A percentile compares a stretch with the other conserved stretches of the same genome.
Conservation (phyloP, 1,284 basidiomycete genomes). For the Ceratobasidium sp. region DNA sequence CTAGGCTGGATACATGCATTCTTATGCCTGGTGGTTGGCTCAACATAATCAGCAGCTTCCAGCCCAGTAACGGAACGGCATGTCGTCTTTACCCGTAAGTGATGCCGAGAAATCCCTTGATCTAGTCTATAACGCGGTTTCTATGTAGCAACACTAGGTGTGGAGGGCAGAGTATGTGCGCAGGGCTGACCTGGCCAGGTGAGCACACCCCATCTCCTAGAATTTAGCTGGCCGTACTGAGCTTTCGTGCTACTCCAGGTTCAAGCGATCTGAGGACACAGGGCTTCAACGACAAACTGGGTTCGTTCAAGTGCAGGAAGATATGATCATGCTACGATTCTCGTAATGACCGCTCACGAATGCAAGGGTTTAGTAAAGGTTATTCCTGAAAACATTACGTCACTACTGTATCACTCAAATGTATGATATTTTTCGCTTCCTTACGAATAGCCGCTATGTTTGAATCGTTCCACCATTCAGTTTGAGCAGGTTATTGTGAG, state of each 20-base stretch:
- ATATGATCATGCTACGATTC: not conserved
- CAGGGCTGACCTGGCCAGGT: not conserved
- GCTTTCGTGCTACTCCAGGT: not conserved
- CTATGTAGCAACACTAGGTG: not conserved
- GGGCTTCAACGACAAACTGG: constrained; percentile 6
- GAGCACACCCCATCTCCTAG: not conserved
- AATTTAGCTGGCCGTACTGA: not conserved
- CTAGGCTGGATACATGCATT: constrained; percentile 1
- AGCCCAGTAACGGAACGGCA: constrained; percentile 2
- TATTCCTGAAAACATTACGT: not conserved
- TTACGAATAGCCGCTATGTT: no score
- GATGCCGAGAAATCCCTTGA: no score
- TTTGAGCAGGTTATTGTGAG: no score
- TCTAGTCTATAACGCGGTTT: not conserved
- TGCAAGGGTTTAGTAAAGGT: not conserved
- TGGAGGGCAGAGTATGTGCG: constrained; percentile 6
- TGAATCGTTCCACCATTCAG: no score
- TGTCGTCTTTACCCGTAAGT: constrained; percentile 6
- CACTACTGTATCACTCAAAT: not conserved
- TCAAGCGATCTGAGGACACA: constrained; percentile 6
- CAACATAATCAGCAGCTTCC: constrained; percentile 5
- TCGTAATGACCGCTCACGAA: not conserved
- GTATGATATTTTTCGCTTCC: not conserved
- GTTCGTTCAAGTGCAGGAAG: constrained; percentile 14
- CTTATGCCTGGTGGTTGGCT: constrained; percentile 5